Evolutionary conservation across 73 alveolate genomes (phyloP).

Genomic region (Tetrahymena elliotti): DNA sequence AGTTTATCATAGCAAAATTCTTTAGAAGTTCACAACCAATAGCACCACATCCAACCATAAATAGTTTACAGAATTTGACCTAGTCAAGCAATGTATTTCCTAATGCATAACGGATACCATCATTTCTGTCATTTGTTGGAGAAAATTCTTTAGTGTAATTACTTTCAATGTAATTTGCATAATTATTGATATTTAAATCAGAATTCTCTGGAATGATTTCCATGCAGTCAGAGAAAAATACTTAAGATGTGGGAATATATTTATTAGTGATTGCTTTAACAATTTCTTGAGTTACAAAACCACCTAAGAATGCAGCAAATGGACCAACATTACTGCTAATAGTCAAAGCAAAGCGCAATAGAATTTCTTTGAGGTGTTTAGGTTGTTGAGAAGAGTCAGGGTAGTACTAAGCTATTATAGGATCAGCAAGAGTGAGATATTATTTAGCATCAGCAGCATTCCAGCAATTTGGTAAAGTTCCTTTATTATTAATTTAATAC

Average conservation of each 20-base stretch:
- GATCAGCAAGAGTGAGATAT: not conserved
- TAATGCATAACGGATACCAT: constrained; percentile 54
- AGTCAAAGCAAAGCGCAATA: not conserved
- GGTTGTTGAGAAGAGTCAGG: not conserved
- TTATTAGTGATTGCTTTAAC: constrained; percentile 88
- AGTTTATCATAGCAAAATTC: constrained; percentile 85
- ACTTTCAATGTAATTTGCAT: not conserved
- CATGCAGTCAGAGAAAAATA: constrained; percentile 64
- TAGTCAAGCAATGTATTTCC: constrained; percentile 54
- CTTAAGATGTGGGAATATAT: constrained; percentile 80
- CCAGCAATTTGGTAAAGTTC: not conserved
- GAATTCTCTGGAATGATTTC: constrained; percentile 68
- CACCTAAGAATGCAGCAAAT: constrained; percentile 89
- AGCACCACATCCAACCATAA: constrained; percentile 94
- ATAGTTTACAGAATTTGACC: constrained; percentile 56
- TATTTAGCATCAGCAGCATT: not conserved
- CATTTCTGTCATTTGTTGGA: constrained; percentile 48
- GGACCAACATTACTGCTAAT: constrained; percentile 33
- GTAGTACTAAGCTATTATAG: not conserved
- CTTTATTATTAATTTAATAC: not conserved
- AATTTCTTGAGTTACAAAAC: constrained; percentile 87
- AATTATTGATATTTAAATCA: not conserved
- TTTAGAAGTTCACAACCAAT: constrained; percentile 90
- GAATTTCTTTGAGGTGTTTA: not conserved
- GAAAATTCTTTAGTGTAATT: not conserved